Conservation (phyloP, 129 eudicot species). For the Saussurea involucrata region DNA sequence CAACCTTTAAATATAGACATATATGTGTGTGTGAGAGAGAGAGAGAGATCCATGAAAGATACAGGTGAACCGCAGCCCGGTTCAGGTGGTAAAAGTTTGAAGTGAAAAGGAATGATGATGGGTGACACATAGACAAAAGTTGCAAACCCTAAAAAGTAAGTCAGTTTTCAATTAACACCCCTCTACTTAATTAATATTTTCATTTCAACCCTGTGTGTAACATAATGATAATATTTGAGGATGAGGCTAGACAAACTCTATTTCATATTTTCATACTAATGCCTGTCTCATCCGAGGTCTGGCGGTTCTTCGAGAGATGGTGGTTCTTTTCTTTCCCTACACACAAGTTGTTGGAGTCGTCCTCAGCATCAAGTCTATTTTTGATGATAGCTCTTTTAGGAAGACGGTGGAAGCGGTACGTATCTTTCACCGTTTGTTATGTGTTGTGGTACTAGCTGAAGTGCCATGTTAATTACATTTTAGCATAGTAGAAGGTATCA, state of each 20-base stretch:
- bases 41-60: conserved; percentile 36
- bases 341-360: no score
- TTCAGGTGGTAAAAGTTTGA: conserved; percentile 36
- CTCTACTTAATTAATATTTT: not conserved
- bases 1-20: conserved; percentile 40
- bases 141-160: conserved; percentile 11
- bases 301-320: no score
- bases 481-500: no score
- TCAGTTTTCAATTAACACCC: not conserved
- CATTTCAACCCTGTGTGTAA: not conserved
- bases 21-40: conserved; percentile 5
- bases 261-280: no score
- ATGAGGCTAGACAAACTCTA: not conserved
- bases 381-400: no score
- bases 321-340: no score
- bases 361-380: no score
- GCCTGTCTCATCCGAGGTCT: no score
- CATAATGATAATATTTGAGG: no score
- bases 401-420: no score
- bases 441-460: not conserved
- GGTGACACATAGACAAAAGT: conserved; percentile 34
- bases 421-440: no score
- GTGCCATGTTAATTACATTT: no score
- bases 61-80: conserved; percentile 50
- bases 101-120: conserved; percentile 37